Evolutionary conservation across 805 yeast genomes (phyloP), one percentile per base, ranked within the genome.

Genomic region (Kuraishia hungarica): DNA sequence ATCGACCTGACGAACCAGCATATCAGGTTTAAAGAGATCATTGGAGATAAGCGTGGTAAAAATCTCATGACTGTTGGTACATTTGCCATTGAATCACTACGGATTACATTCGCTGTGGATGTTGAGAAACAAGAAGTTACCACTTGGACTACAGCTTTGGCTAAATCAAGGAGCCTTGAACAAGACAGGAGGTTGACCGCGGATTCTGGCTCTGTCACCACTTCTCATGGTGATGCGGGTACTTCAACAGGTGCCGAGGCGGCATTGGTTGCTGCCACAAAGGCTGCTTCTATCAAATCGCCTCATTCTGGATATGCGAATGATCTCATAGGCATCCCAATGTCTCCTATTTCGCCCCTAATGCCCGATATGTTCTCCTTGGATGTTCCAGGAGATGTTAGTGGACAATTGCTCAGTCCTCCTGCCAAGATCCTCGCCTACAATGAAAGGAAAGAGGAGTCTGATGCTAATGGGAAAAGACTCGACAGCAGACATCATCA

Each of bases 61-160:
- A 57, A 63, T 54, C 54, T 70, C 8, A 76, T 75, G 1, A 69
- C 76, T 1, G 64, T 72, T 2, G 81, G 83, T 0, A 62, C 71
- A 15, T 83, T 86, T 71, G 86, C 83, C 0, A 76, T 86, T 39
- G 78, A 76, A 57, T 82, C 89, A 0, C 72, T 72, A n/a, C 72
- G 68, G 28, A 72, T 79, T 15, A 76, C 89, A 0, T 78, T 84
- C 60, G 73, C 79, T 2, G 79, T 83, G 64, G 84, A 82, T 60
- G 81, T 79, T 11, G 80, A 80, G 48, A 77, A 75, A 54, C 67
- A 64, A 47, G 86, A 81, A 43, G 71, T 81, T 0, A 68, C 74
- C 15, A 63, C 71, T 20, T 87, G 93, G 93, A 79, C 88, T 1
- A 75, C 73, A 43, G 65, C 79, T 0, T 66, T 84, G 20, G 80